Evolutionary conservation across 2,329 filamentous ascomycete species (phyloP), one percentile per base, ranked within the genome.

Genomic region (Cladobotryum mycophilum): DNA sequence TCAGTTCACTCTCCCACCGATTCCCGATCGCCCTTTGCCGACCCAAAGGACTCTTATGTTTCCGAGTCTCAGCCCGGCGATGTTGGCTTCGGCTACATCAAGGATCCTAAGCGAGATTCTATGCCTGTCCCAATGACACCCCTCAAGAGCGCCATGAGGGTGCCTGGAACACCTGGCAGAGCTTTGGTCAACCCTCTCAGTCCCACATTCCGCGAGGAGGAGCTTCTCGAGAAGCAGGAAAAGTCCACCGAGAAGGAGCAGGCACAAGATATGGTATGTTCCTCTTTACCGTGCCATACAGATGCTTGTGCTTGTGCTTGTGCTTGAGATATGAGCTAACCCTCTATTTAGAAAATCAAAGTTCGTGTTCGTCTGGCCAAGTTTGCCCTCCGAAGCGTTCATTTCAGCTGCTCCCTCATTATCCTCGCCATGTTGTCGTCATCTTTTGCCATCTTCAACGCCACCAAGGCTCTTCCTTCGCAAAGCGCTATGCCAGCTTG

Each of bases 321-420:
- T 35, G 30, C 14, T 35, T 13, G 22, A 9, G 22, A n/a, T 45
- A 12, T 20, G 37, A 45, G 40, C 20, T 41, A 44, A 63, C 60
- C 67, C 40, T 4, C 22, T 49, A 6, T 52, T 43, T 65, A 96
- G 92, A 95, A 88, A 85, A 82, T 95, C 68, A 97, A 96, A 74
- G 85, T 85, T 35, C 83, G 89, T 59, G 91, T 97, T 34, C 84
- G 93, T 43, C 78, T 97, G 70, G 93, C 92, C 60, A 99, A 99
- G 75, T 85, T 97, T 61, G 82, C 95, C 55, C 84, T 99, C n/a
- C 86, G 93, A 58, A 86, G 89, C 51, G 88, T 97, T 72, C 96
- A 92, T 78, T 97, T 99, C 70, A 90, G 89, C 69, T 99, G 93
- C 76, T 92, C 88, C 68, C 78, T 97, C 54, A 96, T 99, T 66